phyloP scores from a whole-genome alignment of 768 basidiomycete genomes.

The Sutorius australiensis region DNA sequence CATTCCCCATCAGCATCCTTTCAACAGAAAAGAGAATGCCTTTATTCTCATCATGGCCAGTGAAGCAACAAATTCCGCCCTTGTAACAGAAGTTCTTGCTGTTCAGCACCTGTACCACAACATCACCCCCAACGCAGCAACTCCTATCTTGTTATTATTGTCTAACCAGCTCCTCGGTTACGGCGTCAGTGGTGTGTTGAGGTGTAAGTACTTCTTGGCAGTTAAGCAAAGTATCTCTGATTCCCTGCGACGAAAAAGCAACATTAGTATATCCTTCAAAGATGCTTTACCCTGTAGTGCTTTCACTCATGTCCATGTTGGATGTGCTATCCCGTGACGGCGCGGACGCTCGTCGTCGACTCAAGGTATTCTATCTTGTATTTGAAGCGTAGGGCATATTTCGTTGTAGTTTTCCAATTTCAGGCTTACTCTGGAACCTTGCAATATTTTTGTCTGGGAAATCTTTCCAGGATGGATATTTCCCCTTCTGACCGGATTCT shows the following conservation, averaged over 20 bases:
- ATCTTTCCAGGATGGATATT: slow-evolving; percentile 38
- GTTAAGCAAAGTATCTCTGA: neutral
- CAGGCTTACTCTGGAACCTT: slow-evolving; percentile 13
- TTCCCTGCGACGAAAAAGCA: slow-evolving; percentile 5
- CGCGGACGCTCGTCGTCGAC: slow-evolving; percentile 36
- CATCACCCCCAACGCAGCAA: slow-evolving; percentile 42
- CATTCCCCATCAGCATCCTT: slow-evolving; percentile 41
- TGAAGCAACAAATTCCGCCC: slow-evolving; percentile 50
- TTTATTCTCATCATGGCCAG: slow-evolving; percentile 57
- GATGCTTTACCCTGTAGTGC: slow-evolving; percentile 39
- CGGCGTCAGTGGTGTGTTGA: slow-evolving; percentile 52
- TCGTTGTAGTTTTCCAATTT: slow-evolving; percentile 12
- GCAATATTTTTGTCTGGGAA: slow-evolving; percentile 33
- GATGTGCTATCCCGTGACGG: slow-evolving; percentile 42
- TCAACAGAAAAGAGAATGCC: slow-evolving; percentile 59
- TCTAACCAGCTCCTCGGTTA: slow-evolving; percentile 42
- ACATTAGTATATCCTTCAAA: slow-evolving; percentile 42
- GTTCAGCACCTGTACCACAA: slow-evolving; percentile 54
- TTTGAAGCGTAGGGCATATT: slow-evolving; percentile 30
- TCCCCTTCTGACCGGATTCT: slow-evolving; percentile 59
- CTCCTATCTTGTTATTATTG: slow-evolving; percentile 43
- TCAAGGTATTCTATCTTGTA: slow-evolving; percentile 30
- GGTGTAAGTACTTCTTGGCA: slow-evolving; percentile 31
- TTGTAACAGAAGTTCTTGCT: slow-evolving; percentile 52
- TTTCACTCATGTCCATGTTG: slow-evolving; percentile 25